Base-by-base conservation (phyloP, 768 basidiomycete species). In the Amanita inopinata region DNA sequence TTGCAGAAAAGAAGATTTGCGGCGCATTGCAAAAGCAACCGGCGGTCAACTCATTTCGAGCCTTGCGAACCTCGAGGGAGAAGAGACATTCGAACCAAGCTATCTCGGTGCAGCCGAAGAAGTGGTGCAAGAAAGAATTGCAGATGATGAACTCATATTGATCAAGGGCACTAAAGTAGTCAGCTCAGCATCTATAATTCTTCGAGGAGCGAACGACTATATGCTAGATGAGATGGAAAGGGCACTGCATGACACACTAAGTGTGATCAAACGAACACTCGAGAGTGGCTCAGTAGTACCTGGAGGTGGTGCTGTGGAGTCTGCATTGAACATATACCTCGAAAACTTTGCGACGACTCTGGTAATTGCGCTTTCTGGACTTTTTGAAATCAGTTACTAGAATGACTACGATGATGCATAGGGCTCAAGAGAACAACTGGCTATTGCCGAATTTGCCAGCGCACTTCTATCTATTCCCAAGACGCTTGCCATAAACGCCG, bases 221-320 rank as follows among this genome's bases (percentile, higher is more conserved):
- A 92, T 97, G 87, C 67, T 98, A 53, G 96, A 99, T 60, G 96
- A 99, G 71, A 99, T 98, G 96, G 96, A 99, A 65, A 72, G 96
- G 36, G 84, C 90, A 0, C 61, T 98, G 52, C 94, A 99, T 58
- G 96, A 99, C 59, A 86, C 88, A 1, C 62, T 98, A 49, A 94
- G 88, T 20, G 76, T 96, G 53, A 90, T 97, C 67, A 99, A 99
- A 69, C 78, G 94, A 45, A 98, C 96, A 4, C 65, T 98, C 35
- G 96, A 99, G 70, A 93, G 91, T 52, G 96, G 94, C 6, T 64
- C 83, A 23, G 92, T 98, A 18, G 93, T 98, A 7, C 93, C 96
- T 0, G 96, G 94, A 42, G 96, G 96, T 40, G 96, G 94, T 44
- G 93, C 96, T 4, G 93, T 97, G 8, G 94, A 99, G 63, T 89